A percentile compares a stretch with the other conserved stretches of the same genome.
Evolutionary conservation across 257 asterid species (phyloP).

Genomic region (Ehretia macrophylla): DNA sequence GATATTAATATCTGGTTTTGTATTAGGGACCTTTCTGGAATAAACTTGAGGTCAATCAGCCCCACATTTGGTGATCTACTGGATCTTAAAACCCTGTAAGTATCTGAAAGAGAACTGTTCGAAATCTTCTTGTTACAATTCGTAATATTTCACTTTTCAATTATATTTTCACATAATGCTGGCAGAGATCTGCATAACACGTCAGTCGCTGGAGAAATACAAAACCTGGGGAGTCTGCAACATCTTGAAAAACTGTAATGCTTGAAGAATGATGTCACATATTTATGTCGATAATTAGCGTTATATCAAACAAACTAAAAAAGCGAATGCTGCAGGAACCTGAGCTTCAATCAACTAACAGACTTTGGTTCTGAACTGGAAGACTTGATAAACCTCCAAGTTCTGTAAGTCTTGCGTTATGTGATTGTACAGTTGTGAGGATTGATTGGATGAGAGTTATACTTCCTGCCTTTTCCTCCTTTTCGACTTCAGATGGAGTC

Average conservation of each 20-base stretch:
- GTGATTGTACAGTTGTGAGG: not conserved
- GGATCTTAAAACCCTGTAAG: slow-evolving; percentile 84
- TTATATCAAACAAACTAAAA: slow-evolving; percentile 2
- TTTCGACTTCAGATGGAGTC: not conserved
- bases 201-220: slow-evolving; percentile 81
- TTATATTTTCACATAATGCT: slow-evolving; percentile 8
- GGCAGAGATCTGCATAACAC: slow-evolving; percentile 84
- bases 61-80: slow-evolving; percentile 79
- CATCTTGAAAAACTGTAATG: slow-evolving; percentile 76
- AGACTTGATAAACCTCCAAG: slow-evolving; percentile 80
- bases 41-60: slow-evolving; percentile 74
- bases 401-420: slow-evolving; percentile 55
- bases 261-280: not conserved
- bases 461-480: not conserved
- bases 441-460: not conserved
- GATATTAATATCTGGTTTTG: slow-evolving; percentile 2
- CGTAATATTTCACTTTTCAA: not conserved
- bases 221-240: slow-evolving; percentile 81
- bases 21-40: slow-evolving; percentile 62
- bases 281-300: slow-evolving; percentile 5
- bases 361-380: slow-evolving; percentile 82
- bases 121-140: not conserved
- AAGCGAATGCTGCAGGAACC: slow-evolving; percentile 51
- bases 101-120: not conserved
- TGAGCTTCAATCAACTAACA: slow-evolving; percentile 82